Evolutionary conservation across 169 alveolate genomes (phyloP).

Genomic region (Theileria orientalis): DNA sequence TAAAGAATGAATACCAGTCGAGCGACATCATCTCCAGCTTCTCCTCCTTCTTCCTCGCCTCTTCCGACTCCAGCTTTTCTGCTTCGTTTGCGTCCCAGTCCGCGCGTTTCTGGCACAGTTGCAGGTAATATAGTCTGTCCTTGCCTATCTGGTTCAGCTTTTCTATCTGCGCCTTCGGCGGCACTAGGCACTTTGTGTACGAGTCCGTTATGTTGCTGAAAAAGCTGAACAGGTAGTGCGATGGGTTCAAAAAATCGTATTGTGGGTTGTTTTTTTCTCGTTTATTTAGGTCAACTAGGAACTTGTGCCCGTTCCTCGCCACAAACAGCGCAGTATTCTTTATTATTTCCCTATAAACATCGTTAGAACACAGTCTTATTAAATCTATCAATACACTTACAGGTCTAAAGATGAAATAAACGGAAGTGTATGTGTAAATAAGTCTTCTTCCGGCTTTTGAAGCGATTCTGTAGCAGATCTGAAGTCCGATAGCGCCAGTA

Average conservation of each 20-base stretch:
- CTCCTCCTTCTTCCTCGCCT: constrained; percentile 77
- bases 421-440: constrained; percentile 62
- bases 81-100: constrained; percentile 83
- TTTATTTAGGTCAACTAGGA: constrained; percentile 87
- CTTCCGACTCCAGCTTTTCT: constrained; percentile 81
- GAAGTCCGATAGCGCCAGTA: constrained; percentile 68
- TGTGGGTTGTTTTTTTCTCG: constrained; percentile 83
- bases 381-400: constrained; percentile 23
- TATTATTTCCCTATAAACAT: constrained; percentile 82
- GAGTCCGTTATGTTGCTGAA: constrained; percentile 92
- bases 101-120: constrained; percentile 68
- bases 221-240: constrained; percentile 90
- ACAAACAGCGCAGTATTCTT: constrained; percentile 94
- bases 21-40: constrained; percentile 78
- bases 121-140: constrained; percentile 73
- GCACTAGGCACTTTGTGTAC: constrained; percentile 91
- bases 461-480: constrained; percentile 64
- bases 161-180: constrained; percentile 83
- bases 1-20: constrained; percentile 89
- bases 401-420: constrained; percentile 65
- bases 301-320: constrained; percentile 95
- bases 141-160: constrained; percentile 80
- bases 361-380: neutral
- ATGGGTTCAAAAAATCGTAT: constrained; percentile 94
- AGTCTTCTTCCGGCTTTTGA: constrained; percentile 61